These are phyloP conservation scores for Phytopythium oedochilum DNA, from an alignment of 352 stramenopile genomes.

Conservation along the genomic window DNA sequence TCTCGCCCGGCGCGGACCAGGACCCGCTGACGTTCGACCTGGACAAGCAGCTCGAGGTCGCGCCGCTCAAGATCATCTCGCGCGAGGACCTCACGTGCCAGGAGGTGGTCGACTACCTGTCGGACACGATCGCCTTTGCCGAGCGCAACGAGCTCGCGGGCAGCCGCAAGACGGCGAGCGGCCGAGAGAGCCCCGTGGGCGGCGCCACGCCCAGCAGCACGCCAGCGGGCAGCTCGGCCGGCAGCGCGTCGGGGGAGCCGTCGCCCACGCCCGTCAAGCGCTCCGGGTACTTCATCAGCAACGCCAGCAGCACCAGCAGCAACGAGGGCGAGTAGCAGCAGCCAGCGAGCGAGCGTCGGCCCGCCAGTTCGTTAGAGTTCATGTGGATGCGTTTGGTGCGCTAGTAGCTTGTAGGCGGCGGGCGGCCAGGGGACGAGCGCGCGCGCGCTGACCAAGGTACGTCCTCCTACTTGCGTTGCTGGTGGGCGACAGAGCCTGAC, in stretches of 20 bases:
- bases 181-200: slow-evolving; percentile 20
- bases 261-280: slow-evolving; percentile 37
- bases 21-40: slow-evolving; percentile 59
- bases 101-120: slow-evolving; percentile 82
- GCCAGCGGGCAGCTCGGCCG: not conserved
- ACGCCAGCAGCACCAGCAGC: slow-evolving; percentile 50
- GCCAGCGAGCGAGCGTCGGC: not conserved
- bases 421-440: too few relatives aligned
- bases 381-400: not conserved
- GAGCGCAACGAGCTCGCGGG: slow-evolving; percentile 54
- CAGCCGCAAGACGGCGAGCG: slow-evolving; percentile 19
- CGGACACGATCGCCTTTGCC: slow-evolving; percentile 66
- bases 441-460: not conserved
- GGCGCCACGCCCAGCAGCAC: slow-evolving; percentile 4
- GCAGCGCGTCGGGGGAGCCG: slow-evolving; percentile 9
- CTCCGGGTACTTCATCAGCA: slow-evolving; percentile 48
- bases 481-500: not conserved
- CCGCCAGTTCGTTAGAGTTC: not conserved
- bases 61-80: slow-evolving; percentile 80
- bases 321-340: slow-evolving; percentile 16
- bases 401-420: not conserved
- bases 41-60: slow-evolving; percentile 61
- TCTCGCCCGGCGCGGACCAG: slow-evolving; percentile 72
- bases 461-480: not conserved
- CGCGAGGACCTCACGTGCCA: slow-evolving; percentile 77